phyloP scores from a whole-genome alignment of 2,329 filamentous ascomycete genomes.

The Sporothrix brunneoviolacea region DNA sequence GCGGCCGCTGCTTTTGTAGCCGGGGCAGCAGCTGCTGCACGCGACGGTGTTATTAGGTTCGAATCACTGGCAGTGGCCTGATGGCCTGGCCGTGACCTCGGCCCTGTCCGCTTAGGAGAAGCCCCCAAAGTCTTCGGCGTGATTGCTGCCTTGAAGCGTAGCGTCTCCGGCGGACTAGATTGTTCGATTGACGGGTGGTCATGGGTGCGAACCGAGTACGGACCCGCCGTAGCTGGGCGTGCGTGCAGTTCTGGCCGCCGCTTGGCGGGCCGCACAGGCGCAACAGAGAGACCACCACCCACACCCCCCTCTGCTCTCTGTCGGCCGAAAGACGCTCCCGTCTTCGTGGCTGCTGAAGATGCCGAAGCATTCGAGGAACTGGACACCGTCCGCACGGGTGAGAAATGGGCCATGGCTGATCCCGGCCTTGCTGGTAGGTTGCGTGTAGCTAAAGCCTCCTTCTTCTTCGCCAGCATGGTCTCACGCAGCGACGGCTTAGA shows the following conservation, averaged over 20 bases:
- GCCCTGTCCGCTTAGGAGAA: slow-evolving; percentile 46
- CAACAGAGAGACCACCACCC: slow-evolving; percentile 58
- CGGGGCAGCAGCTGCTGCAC: slow-evolving; percentile 23
- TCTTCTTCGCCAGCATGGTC: slow-evolving; percentile 77
- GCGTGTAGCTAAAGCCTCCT: slow-evolving; percentile 45
- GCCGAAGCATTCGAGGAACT: slow-evolving; percentile 28
- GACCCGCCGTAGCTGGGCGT: slow-evolving; percentile 58
- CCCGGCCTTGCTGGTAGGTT: slow-evolving; percentile 52
- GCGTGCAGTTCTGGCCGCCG: slow-evolving; percentile 51
- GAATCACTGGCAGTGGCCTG: slow-evolving; percentile 45
- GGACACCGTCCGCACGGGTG: slow-evolving; percentile 41
- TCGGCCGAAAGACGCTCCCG: slow-evolving; percentile 23
- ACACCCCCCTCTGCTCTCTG: slow-evolving; percentile 38
- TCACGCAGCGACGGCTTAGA: slow-evolving; percentile 68
- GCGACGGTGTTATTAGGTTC: slow-evolving; percentile 40
- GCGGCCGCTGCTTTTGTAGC: slow-evolving; percentile 19
- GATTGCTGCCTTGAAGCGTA: slow-evolving; percentile 36
- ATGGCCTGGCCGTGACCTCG: slow-evolving; percentile 42
- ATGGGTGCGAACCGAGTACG: slow-evolving; percentile 56
- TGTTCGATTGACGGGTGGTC: slow-evolving; percentile 35
- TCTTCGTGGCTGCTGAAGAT: slow-evolving; percentile 21
- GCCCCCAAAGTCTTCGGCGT: slow-evolving; percentile 46
- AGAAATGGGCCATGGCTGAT: slow-evolving; percentile 58
- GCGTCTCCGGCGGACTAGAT: slow-evolving; percentile 39
- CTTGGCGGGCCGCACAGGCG: slow-evolving; percentile 55